Evolutionary conservation across 2,329 filamentous ascomycete genomes (phyloP), one percentile per base, ranked within the genome.

Genomic region (Raffaelea deltoideospora): DNA sequence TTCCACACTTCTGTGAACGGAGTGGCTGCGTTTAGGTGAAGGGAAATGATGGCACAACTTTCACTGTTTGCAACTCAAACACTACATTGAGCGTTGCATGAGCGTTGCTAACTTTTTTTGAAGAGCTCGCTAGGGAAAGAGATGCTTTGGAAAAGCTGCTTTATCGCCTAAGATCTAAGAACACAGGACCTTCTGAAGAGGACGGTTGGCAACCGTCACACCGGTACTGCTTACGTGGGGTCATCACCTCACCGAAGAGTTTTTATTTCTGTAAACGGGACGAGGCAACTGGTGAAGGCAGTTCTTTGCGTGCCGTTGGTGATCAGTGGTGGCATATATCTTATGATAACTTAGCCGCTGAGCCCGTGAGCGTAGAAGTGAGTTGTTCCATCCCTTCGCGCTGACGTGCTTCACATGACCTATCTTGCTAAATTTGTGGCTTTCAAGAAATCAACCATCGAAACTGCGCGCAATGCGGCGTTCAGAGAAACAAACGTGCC

Each of bases 281-380:
- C 6, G 46, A 44, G 31, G 37, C 44, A 15, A 31, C 42, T 17
- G 43, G 46, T 2, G 44, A 45, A 31, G 11, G 13, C 34, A 5
- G 13, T 3, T 18, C 20, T 2, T 10, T 7, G 7, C 26, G 28
- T 13, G 21, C 40, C 4, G 28, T 14, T 2, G 27, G 27, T 7
- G 50, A 55, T 17, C 43, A 50, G 38, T 58, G 55, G 55, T 55
- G 48, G 48, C 40, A 35, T 27, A 33, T 50, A 4, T 43, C 45
- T 1, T 50, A 45, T 37, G 32, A 46, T 10, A 19, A 42, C 4
- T 33, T 39, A 7, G 43, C 45, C 8, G n/a, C 27, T 1, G 42
- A 46, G 14, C 46, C 44, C 1, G 31, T 47, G 27, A 45, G 34
- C 19, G 41, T 47, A 10, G 42, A 45, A 29, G 48, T 50, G 27